Percentiles rank a stretch among this genome's conserved stretches.
Evolutionary conservation across 192 early-diverging fungal genomes (phyloP).

Genomic region (Gigaspora rosea): DNA sequence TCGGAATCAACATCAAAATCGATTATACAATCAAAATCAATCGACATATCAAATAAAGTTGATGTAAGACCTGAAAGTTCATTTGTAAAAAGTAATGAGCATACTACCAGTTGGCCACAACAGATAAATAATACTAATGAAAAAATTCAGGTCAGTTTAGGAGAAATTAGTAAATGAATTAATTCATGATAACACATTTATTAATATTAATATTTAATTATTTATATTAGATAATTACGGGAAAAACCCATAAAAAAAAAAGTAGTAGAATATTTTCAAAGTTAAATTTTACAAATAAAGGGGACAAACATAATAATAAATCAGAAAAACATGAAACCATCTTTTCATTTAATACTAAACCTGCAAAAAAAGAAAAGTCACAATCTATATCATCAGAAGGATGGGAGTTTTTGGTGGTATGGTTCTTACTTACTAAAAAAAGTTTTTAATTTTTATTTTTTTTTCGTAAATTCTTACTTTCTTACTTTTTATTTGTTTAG

Average conservation of each 20-base stretch:
- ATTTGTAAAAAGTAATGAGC: too few species aligned
- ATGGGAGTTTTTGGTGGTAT: conserved; percentile 15
- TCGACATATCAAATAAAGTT: too few species aligned
- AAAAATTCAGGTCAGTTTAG: too few species aligned
- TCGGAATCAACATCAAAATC: too few species aligned
- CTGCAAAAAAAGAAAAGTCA: neutral
- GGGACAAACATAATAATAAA: neutral
- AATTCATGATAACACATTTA: too few species aligned
- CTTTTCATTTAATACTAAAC: neutral
- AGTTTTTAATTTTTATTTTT: neutral
- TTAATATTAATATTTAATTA: neutral
- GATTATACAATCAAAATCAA: too few species aligned
- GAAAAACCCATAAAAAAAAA: neutral
- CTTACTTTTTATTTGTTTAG: neutral
- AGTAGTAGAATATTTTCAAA: neutral
- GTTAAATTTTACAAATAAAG: neutral
- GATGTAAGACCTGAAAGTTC: too few species aligned
- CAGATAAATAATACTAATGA: too few species aligned
- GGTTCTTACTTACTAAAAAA: neutral
- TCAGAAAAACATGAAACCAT: neutral
- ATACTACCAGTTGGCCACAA: too few species aligned
- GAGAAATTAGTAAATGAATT: too few species aligned
- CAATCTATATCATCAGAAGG: neutral
- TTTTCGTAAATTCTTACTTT: neutral
- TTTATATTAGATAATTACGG: neutral